These are phyloP conservation scores for Aspergillus leporis DNA, from an alignment of 495 filamentous ascomycete genomes.

Conservation along the genomic window DNA sequence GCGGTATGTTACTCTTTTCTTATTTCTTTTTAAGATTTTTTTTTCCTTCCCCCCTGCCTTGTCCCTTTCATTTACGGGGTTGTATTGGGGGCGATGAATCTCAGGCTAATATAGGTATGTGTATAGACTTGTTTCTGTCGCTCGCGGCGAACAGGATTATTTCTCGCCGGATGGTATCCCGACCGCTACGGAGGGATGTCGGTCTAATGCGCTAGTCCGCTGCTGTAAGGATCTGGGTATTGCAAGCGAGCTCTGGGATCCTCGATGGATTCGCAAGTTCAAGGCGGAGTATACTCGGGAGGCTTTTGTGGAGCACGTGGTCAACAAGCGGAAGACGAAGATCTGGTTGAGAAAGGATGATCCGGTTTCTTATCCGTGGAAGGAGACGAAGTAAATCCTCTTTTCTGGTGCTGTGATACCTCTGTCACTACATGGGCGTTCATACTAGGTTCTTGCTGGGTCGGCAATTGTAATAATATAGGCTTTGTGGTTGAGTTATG, in stretches of 20 bases:
- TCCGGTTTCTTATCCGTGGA: constrained; percentile 75
- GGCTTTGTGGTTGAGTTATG: neutral
- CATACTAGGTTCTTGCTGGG: too few relatives aligned
- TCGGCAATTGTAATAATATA: neutral
- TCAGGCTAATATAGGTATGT: neutral
- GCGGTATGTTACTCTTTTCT: constrained; percentile 57
- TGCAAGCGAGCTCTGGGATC: constrained; percentile 95
- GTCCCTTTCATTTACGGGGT: neutral
- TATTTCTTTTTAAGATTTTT: neutral
- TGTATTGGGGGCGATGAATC: constrained; percentile 5
- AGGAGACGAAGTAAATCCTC: constrained; percentile 48
- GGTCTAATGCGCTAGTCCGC: constrained; percentile 93
- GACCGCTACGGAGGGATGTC: constrained; percentile 96
- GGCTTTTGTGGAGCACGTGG: constrained; percentile 77
- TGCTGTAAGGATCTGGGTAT: constrained; percentile 98
- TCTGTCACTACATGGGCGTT: neutral
- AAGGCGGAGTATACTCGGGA: constrained; percentile 70
- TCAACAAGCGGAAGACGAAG: constrained; percentile 84
- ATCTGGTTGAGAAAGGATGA: constrained; percentile 87
- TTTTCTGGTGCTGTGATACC: constrained; percentile 11
- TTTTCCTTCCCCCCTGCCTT: neutral
- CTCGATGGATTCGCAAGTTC: constrained; percentile 78
- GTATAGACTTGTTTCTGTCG: constrained; percentile 80
- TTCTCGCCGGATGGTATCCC: constrained; percentile 90
- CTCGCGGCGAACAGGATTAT: constrained; percentile 93